Evolutionary conservation across 805 yeast species (phyloP), one percentile per base, ranked within the genome.

Genomic region (Saccharomycopsis sp.): DNA sequence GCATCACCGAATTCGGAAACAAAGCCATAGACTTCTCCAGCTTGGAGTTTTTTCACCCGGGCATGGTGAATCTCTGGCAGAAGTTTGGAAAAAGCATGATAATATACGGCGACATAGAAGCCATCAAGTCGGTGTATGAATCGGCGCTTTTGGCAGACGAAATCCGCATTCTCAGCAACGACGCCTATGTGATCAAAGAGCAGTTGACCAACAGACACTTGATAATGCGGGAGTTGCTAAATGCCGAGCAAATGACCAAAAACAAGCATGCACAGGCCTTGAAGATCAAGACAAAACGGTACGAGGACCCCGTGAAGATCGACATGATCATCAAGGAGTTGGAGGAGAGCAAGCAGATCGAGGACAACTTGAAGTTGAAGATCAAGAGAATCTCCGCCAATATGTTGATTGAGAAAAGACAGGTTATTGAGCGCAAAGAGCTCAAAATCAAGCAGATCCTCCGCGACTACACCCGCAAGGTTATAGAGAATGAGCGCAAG

Each of bases 201-300:
- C 86, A 97, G 0, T 75, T 94, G 56, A 94, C 99, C 0, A 91
- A 92, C 71, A 78, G 99, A 59, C 97, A 94, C 69, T 75, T 94
- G 58, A 72, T 92, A 44, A 94, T 94, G 97, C 79, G 97, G 56
- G 99, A 94, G 63, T 75, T 90, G 54, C 66, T 81, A 34, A 87
- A 82, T 66, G 91, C 97, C 1, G 96, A 91, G 69, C 81, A 83
- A 5, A 81, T 77, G 57, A 83, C 96, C 1, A 82, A 80, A 64
- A 72, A 80, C 34, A 87, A 82, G 65, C 96, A 89, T 65, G 80
- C 82, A 53, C 77, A 81, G 2, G 95, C 96, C 0, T 73, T 81
- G 50, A 84, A 84, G 65, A 77, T 90, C 57, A 87, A 89, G 64
- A 82, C 82, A 56, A 84, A 80, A 64, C 75, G 90, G 40, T 82